These are phyloP conservation scores for Misopates orontium DNA, from an alignment of 257 asterid genomes.

Conservation along the genomic window DNA sequence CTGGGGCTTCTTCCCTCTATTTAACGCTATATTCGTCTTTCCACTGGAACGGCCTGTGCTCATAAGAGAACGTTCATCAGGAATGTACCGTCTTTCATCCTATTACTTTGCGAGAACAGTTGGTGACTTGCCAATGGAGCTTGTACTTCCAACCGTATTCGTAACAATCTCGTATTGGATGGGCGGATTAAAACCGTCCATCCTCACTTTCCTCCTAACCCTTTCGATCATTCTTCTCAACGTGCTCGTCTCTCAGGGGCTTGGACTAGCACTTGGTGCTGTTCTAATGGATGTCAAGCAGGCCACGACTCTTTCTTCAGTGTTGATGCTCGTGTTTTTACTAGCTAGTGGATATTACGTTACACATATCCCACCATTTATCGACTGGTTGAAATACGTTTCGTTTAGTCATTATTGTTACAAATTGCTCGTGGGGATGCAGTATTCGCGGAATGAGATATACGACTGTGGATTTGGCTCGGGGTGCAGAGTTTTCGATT, in stretches of 20 bases:
- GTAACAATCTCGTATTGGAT: constrained; percentile 74
- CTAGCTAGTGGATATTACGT: constrained; percentile 79
- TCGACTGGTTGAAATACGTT: constrained; percentile 67
- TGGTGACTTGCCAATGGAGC: constrained; percentile 88
- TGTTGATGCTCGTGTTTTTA: constrained; percentile 69
- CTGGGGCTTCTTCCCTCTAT: constrained; percentile 85
- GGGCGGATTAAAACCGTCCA: constrained; percentile 77
- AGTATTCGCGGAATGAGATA: constrained; percentile 50
- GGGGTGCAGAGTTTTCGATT: constrained; percentile 55
- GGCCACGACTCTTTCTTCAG: constrained; percentile 67
- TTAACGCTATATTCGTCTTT: constrained; percentile 69
- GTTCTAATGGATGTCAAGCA: constrained; percentile 71
- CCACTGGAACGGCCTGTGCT: constrained; percentile 77
- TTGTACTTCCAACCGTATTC: constrained; percentile 73
- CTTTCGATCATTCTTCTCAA: constrained; percentile 58
- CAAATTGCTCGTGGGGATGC: constrained; percentile 71
- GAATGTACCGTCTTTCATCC: constrained; percentile 81
- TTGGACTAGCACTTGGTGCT: constrained; percentile 90
- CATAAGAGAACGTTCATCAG: constrained; percentile 57
- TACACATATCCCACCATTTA: constrained; percentile 67
- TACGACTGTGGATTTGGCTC: constrained; percentile 56
- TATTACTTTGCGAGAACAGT: constrained; percentile 64
- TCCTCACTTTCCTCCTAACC: constrained; percentile 51
- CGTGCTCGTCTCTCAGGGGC: constrained; percentile 78
- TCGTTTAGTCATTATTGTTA: constrained; percentile 76